Percentiles rank a stretch among this genome's conserved stretches.
These are phyloP conservation scores for Sarocladium brachiariae DNA, from an alignment of 2,329 filamentous ascomycete genomes.

Conservation along the genomic window DNA sequence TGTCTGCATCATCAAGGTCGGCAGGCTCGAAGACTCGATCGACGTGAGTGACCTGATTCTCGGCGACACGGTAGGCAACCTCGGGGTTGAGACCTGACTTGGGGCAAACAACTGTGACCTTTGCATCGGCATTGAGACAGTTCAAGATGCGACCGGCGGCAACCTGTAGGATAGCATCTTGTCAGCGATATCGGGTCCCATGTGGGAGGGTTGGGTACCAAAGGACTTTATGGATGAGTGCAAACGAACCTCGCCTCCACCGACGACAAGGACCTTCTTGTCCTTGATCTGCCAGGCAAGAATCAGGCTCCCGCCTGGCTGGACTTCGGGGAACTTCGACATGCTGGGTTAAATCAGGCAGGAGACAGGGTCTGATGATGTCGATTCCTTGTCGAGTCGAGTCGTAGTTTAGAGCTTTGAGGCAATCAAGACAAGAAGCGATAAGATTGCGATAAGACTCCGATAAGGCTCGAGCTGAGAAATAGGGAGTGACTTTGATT, in stretches of 20 bases:
- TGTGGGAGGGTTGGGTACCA: slow-evolving; percentile 2
- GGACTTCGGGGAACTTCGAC: slow-evolving; percentile 64
- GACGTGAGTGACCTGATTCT: slow-evolving; percentile 70
- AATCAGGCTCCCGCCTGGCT: slow-evolving; percentile 88
- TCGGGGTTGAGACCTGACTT: slow-evolving; percentile 76
- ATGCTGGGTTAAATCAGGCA: slow-evolving; percentile 15
- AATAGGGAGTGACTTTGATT: neutral
- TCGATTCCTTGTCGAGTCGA: neutral
- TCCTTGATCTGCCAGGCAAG: slow-evolving; percentile 91
- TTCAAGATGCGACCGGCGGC: slow-evolving; percentile 91
- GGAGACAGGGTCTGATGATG: neutral
- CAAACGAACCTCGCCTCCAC: slow-evolving; percentile 77
- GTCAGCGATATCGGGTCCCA: neutral
- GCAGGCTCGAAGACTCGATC: slow-evolving; percentile 77
- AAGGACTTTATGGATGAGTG: slow-evolving; percentile 10
- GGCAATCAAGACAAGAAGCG: neutral
- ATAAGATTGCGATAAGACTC: slow-evolving; percentile 6
- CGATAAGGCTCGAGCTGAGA: slow-evolving; percentile 1
- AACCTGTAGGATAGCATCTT: slow-evolving; percentile 54
- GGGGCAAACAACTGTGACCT: slow-evolving; percentile 80
- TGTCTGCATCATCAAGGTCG: slow-evolving; percentile 75
- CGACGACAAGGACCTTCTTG: slow-evolving; percentile 86
- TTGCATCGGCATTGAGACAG: slow-evolving; percentile 89
- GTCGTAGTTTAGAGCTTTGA: slow-evolving; percentile 2
- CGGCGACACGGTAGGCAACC: slow-evolving; percentile 71